Evolutionary conservation across 164 flowering plant species (phyloP), one percentile per base, ranked within the genome.

Genomic region (Vitis rotundifolia): DNA sequence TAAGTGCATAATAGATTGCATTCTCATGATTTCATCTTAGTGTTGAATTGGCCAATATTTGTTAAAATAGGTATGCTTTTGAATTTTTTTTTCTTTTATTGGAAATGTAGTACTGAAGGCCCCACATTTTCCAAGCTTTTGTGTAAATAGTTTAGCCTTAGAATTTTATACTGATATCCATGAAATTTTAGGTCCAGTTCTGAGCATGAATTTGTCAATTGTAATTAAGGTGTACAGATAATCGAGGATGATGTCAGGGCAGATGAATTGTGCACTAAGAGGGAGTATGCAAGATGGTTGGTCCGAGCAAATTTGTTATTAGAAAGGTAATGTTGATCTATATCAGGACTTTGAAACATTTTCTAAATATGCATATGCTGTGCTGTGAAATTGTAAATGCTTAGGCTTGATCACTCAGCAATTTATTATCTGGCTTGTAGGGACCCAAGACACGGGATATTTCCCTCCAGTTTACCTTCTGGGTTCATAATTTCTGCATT

Each of bases 271-370:
- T 92, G 99, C 77, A 89, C 92, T 10, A 84, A 91, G 73, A 82
- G 96, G 77, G 96, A 92, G 74, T 95, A 90, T 83, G 96, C 93
- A 11, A 85, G 98, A 76, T 92, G 98, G 99, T 75, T 95, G 48
- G 81, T 90, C 61, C 83, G 78, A 74, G 74, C 79, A 49, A 88
- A 84, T 75, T 84, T 80, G 5, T 69, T 73, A 11, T 76, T 95
- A 69, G 98, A 91, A 82, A 91, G 98, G 99, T 95, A 84, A 55
- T 52, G 44, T 37, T 22, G 26, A 61, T 28, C 12, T 44, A 60
- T 16, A 60, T 15, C 44, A 28, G 8, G 12, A 5, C 9, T 29
- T 19, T 49, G 10, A 71, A 54, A 47, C n/a, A 52, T 59, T 47
- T 37, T 61, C n/a, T 52, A 22, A 37, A 37, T 37, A 37, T 37